Percentiles rank a stretch among this genome's conserved stretches.
phyloP scores from a whole-genome alignment of 306 rosid species.

The Rosa rugosa region DNA sequence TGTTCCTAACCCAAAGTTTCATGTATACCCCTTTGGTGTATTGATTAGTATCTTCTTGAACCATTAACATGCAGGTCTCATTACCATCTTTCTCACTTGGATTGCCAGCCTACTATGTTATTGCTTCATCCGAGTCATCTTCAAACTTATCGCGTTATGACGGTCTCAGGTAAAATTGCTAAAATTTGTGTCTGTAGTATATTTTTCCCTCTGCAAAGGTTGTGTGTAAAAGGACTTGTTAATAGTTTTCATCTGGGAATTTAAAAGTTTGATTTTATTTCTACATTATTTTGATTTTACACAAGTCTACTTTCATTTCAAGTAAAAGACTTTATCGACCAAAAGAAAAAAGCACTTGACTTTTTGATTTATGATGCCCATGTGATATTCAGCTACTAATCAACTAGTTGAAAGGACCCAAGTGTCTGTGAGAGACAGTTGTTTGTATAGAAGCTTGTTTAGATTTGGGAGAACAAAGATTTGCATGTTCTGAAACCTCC shows the following conservation, averaged over 20 bases:
- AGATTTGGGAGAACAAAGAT: background rate
- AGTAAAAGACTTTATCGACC: background rate
- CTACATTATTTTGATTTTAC: background rate
- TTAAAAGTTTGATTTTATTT: background rate
- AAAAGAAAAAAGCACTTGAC: background rate
- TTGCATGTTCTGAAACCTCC: background rate
- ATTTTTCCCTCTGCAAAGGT: background rate
- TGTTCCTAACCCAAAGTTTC: background rate
- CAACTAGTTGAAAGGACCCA: background rate
- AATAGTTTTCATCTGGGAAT: background rate
- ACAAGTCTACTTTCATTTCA: background rate
- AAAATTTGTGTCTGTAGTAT: constrained; percentile 4
- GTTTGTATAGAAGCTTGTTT: background rate
- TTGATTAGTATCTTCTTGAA: constrained; percentile 15
- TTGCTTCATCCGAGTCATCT: constrained; percentile 91
- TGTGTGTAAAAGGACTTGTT: background rate
- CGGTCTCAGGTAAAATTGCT: constrained; percentile 65
- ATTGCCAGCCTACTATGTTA: constrained; percentile 91
- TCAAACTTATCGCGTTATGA: constrained; percentile 97
- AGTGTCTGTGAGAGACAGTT: background rate
- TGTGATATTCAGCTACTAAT: background rate
- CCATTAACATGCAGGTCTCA: constrained; percentile 63
- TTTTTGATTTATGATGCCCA: background rate
- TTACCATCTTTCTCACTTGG: constrained; percentile 96
- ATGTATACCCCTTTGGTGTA: background rate